phyloP scores from a whole-genome alignment of 2,329 filamentous ascomycete genomes.

The Biscogniauxia sp. region DNA sequence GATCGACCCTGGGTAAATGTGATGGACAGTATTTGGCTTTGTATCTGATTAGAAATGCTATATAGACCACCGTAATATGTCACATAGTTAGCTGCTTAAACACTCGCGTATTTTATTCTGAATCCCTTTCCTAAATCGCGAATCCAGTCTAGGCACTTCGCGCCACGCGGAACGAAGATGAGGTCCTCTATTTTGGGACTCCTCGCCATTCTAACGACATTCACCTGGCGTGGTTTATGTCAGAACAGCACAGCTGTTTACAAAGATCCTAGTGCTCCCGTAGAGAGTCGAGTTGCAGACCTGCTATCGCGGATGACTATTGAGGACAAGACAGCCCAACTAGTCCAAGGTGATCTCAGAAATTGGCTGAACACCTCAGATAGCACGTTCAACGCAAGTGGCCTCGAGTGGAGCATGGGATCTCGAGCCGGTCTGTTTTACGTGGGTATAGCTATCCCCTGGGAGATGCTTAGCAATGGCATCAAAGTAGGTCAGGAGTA shows the following conservation, averaged over 20 bases:
- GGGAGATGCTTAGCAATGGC: conserved; percentile 60
- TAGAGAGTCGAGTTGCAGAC: conserved; percentile 65
- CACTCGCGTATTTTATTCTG: not conserved
- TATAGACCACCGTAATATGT: not conserved
- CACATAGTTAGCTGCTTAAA: not conserved
- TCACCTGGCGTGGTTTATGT: conserved; percentile 13
- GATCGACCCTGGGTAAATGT: conserved; percentile 5
- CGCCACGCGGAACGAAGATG: conserved; percentile 19
- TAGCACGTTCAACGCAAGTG: conserved; percentile 65
- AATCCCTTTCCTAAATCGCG: not conserved
- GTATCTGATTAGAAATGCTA: not conserved
- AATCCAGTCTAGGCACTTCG: conserved; percentile 1
- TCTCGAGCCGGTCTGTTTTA: conserved; percentile 68
- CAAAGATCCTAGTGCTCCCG: conserved; percentile 59
- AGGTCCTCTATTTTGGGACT: conserved; percentile 12
- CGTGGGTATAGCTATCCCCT: conserved; percentile 65
- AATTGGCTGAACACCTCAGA: conserved; percentile 72
- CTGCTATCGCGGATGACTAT: conserved; percentile 71
- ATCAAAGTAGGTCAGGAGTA: conserved; percentile 69
- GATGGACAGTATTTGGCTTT: conserved; percentile 9
- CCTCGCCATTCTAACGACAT: conserved; percentile 17
- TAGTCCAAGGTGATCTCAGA: conserved; percentile 66
- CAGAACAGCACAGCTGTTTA: conserved; percentile 44
- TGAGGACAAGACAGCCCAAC: conserved; percentile 69
- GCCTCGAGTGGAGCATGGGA: conserved; percentile 64